Conservation (phyloP, 495 filamentous ascomycete species). For the Jackrogersella multiformis region DNA sequence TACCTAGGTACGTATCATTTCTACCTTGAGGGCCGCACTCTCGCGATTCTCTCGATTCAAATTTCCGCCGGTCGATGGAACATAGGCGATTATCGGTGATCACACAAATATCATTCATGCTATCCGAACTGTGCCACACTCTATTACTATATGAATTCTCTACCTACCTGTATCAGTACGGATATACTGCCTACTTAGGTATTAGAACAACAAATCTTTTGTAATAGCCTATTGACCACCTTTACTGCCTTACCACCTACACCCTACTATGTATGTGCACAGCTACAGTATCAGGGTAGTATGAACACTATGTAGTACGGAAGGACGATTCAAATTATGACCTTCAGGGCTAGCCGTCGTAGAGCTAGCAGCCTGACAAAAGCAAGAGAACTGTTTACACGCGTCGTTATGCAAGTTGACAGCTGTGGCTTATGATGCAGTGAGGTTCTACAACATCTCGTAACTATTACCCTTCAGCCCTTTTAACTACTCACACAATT, state of each 20-base stretch:
- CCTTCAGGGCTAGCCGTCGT: too few relatives aligned
- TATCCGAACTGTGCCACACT: too few relatives aligned
- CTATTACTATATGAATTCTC: too few relatives aligned
- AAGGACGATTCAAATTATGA: background rate
- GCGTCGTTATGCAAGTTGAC: slow-evolving; percentile 6
- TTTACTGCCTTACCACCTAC: background rate
- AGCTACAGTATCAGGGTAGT: background rate
- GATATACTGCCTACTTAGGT: too few relatives aligned
- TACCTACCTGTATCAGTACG: too few relatives aligned
- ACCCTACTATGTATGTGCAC: too few relatives aligned
- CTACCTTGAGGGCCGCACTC: background rate
- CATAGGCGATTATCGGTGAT: background rate
- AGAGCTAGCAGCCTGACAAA: too few relatives aligned
- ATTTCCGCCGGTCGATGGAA: slow-evolving; percentile 1
- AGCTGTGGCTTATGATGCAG: background rate
- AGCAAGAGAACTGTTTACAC: background rate
- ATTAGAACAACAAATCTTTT: too few relatives aligned
- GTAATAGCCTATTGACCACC: slow-evolving; percentile 14
- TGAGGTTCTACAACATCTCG: background rate
- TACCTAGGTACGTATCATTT: background rate
- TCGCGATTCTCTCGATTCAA: background rate
- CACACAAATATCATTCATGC: too few relatives aligned
- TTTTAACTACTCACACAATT: background rate
- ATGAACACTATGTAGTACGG: background rate
- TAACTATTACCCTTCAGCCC: background rate